Percentiles rank a stretch among this genome's conserved stretches.
phyloP scores from a whole-genome alignment of 495 filamentous ascomycete species.

The Polyplosphaeria fusca region DNA sequence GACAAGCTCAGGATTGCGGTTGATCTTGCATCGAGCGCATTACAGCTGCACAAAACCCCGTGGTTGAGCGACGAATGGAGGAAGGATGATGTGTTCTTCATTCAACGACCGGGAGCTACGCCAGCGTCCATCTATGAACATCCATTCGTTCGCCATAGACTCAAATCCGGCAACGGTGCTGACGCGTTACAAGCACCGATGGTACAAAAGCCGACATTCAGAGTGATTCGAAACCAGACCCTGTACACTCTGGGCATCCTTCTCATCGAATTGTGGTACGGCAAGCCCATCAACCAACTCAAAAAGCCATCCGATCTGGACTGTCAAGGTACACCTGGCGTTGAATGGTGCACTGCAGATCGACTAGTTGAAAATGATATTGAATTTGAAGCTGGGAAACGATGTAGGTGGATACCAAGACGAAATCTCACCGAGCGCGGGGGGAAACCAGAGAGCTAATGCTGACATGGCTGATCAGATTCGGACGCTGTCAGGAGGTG shows the following conservation, averaged over 20 bases:
- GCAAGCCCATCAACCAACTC: slow-evolving; percentile 33
- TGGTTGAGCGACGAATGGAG: slow-evolving; percentile 39
- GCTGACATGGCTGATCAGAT: too few relatives aligned
- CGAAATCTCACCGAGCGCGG: too few relatives aligned
- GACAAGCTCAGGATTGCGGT: slow-evolving; percentile 39
- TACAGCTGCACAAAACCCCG: slow-evolving; percentile 39
- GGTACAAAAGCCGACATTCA: background rate
- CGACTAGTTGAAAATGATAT: slow-evolving; percentile 30
- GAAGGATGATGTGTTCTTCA: slow-evolving; percentile 34
- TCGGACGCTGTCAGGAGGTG: slow-evolving; percentile 41
- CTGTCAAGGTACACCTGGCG: slow-evolving; percentile 21
- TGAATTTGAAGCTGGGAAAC: slow-evolving; percentile 32
- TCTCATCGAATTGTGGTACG: slow-evolving; percentile 42
- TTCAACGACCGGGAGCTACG: slow-evolving; percentile 1
- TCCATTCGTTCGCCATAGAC: slow-evolving; percentile 11
- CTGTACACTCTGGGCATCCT: slow-evolving; percentile 40
- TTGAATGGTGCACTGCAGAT: slow-evolving; percentile 35
- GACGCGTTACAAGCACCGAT: background rate
- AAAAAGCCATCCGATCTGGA: slow-evolving; percentile 32
- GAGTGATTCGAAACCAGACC: slow-evolving; percentile 33
- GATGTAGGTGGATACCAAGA: too few relatives aligned
- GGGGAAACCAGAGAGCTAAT: too few relatives aligned
- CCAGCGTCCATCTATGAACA: slow-evolving; percentile 7
- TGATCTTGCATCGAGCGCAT: slow-evolving; percentile 40
- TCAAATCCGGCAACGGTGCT: background rate